These are phyloP conservation scores for Amorphotheca resinae DNA, from an alignment of 495 filamentous ascomycete genomes.

Conservation along the genomic window DNA sequence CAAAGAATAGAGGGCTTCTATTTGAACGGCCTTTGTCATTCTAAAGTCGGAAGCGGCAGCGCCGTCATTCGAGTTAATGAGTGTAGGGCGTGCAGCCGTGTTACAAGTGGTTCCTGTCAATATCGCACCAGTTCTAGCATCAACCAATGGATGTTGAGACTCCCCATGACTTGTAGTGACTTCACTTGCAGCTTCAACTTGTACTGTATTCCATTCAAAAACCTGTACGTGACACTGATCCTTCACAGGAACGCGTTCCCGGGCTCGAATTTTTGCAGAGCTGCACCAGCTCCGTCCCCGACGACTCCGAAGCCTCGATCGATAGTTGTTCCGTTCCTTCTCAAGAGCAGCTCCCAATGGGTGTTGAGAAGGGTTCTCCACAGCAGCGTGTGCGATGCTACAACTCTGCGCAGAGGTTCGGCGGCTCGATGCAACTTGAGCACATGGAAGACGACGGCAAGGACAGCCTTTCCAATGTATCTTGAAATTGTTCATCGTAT, in stretches of 20 bases:
- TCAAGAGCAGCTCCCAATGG: conserved; percentile 20
- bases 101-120: not conserved
- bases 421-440: conserved; percentile 19
- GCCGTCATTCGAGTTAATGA: conserved; percentile 8
- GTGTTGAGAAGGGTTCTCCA: conserved; percentile 24
- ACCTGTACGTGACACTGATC: conserved; percentile 7
- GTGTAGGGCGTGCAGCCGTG: not conserved
- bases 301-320: conserved; percentile 1
- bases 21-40: not conserved
- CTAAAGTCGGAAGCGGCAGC: conserved; percentile 4
- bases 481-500: conserved; percentile 34
- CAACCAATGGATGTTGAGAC: too few relatives aligned
- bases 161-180: not conserved
- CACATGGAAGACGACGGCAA: conserved; percentile 28
- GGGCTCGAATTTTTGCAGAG: conserved; percentile 2
- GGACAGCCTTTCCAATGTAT: conserved; percentile 38
- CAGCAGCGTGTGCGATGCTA: conserved; percentile 24
- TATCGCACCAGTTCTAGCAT: too few relatives aligned
- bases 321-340: conserved; percentile 8
- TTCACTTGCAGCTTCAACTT: not conserved
- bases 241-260: not conserved
- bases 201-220: conserved; percentile 9
- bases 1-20: conserved; percentile 5
- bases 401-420: conserved; percentile 3
- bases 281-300: conserved; percentile 7